Evolutionary conservation across 176 grass and related monocot species (phyloP).

Genomic region (Aegilops speltoides): DNA sequence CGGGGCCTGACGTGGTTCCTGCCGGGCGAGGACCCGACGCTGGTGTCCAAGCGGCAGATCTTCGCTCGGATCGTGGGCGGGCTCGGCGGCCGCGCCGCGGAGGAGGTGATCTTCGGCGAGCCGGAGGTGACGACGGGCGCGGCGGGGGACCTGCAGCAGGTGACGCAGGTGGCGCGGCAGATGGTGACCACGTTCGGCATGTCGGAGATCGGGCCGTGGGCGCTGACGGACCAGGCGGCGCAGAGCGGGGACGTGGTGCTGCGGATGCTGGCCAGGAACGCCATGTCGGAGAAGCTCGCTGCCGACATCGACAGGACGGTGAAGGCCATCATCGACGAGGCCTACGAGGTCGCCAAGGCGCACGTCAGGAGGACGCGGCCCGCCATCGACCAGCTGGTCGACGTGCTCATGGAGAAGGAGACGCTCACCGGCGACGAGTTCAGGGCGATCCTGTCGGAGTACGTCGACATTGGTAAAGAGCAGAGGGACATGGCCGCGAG

Average conservation of each 20-base stretch:
- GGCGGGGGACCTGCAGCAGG: slow-evolving; percentile 81
- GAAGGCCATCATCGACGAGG: slow-evolving; percentile 57
- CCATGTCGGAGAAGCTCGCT: slow-evolving; percentile 77
- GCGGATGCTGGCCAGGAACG: slow-evolving; percentile 74
- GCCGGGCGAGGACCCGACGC: slow-evolving; percentile 49
- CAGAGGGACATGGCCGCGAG: slow-evolving; percentile 30
- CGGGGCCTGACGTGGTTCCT: slow-evolving; percentile 83
- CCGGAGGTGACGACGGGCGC: slow-evolving; percentile 79
- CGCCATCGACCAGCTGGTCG: slow-evolving; percentile 72
- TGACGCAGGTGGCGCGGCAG: slow-evolving; percentile 71
- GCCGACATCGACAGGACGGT: slow-evolving; percentile 63
- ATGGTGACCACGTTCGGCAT: slow-evolving; percentile 86
- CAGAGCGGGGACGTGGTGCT: slow-evolving; percentile 73
- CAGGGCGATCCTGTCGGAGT: slow-evolving; percentile 64
- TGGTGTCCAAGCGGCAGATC: slow-evolving; percentile 72
- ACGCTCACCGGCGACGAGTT: slow-evolving; percentile 77
- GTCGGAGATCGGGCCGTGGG: slow-evolving; percentile 80
- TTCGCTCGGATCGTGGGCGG: slow-evolving; percentile 78
- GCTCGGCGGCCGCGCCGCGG: slow-evolving; percentile 72
- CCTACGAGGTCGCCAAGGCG: slow-evolving; percentile 64
- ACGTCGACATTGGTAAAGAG: slow-evolving; percentile 44
- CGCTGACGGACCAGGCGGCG: slow-evolving; percentile 43
- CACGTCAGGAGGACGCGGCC: slow-evolving; percentile 59
- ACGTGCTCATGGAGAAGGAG: slow-evolving; percentile 80
- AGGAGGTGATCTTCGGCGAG: slow-evolving; percentile 87